phyloP scores from a whole-genome alignment of 352 stramenopile genomes.

The Globisporangium alternatum region DNA sequence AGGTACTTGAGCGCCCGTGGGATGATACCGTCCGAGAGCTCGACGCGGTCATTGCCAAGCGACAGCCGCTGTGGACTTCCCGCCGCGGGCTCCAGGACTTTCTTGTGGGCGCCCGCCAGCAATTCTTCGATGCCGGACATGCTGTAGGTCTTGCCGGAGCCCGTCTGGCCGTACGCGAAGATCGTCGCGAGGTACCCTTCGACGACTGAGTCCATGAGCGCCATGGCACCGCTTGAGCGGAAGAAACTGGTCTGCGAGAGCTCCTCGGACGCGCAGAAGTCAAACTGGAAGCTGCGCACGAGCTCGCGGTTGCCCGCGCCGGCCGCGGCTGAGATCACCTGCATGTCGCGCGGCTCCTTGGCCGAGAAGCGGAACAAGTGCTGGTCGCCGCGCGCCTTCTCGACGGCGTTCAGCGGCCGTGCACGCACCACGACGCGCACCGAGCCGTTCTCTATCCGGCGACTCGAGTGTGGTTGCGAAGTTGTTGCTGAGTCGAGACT shows the following conservation, averaged over 20 bases:
- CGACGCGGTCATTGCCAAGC: conserved; percentile 8
- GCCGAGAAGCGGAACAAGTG: conserved; percentile 51
- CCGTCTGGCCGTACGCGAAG: conserved; percentile 68
- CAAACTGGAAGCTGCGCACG: conserved; percentile 75
- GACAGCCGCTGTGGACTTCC: not conserved
- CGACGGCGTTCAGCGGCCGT: conserved; percentile 53
- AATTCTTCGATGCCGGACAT: conserved; percentile 79
- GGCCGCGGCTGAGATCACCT: conserved; percentile 44
- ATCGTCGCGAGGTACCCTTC: conserved; percentile 71
- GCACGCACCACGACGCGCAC: conserved; percentile 67
- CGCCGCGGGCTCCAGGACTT: not conserved
- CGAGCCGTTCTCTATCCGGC: conserved; percentile 17
- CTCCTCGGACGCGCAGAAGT: conserved; percentile 62
- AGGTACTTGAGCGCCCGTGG: conserved; percentile 72
- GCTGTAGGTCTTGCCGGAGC: conserved; percentile 72
- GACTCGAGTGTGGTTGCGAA: not conserved
- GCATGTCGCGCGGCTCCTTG: conserved; percentile 47
- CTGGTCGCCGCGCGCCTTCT: conserved; percentile 45
- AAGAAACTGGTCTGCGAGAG: conserved; percentile 69
- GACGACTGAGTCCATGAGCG: conserved; percentile 62
- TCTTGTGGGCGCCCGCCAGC: conserved; percentile 30
- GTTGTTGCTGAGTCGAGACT: not conserved
- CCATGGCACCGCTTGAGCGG: conserved; percentile 45
- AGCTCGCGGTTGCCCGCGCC: conserved; percentile 47
- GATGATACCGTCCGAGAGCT: conserved; percentile 69